Conservation (phyloP, 1,139 yeast genomes). For the Candida sojae region DNA sequence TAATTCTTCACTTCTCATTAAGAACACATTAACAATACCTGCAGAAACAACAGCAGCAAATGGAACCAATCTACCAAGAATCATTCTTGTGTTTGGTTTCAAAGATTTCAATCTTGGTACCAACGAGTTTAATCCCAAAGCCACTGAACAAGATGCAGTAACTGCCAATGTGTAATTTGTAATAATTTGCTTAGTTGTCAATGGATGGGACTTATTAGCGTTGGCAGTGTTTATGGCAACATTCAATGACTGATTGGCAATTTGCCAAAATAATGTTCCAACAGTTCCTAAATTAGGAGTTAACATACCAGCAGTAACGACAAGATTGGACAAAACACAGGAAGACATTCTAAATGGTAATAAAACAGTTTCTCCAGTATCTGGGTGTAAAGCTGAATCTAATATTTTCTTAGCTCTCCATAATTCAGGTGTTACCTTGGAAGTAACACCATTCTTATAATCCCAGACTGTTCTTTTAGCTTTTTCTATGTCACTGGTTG, state of each 20-base stretch:
- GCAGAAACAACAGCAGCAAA: conserved; percentile 98
- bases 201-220: conserved; percentile 92
- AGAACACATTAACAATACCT: conserved; percentile 88
- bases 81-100: conserved; percentile 64
- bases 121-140: conserved; percentile 83
- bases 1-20: conserved; percentile 95
- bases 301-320: conserved; percentile 96
- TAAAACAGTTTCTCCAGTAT: conserved; percentile 88
- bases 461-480: conserved; percentile 71
- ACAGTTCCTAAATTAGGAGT: conserved; percentile 88
- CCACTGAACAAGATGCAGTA: conserved; percentile 92
- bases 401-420: conserved; percentile 88
- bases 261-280: conserved; percentile 96
- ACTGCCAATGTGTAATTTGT: conserved; percentile 87
- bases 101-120: conserved; percentile 79
- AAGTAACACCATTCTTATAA: conserved; percentile 66
- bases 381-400: conserved; percentile 92
- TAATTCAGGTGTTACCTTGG: conserved; percentile 71
- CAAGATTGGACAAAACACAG: conserved; percentile 87
- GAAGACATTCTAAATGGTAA: conserved; percentile 97
- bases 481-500: conserved; percentile 58
- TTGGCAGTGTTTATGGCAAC: conserved; percentile 97
- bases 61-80: conserved; percentile 86
- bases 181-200: conserved; percentile 73
- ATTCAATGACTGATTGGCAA: conserved; percentile 92